phyloP scores from a whole-genome alignment of 441 rosid species.

The Mallotus repandus region DNA sequence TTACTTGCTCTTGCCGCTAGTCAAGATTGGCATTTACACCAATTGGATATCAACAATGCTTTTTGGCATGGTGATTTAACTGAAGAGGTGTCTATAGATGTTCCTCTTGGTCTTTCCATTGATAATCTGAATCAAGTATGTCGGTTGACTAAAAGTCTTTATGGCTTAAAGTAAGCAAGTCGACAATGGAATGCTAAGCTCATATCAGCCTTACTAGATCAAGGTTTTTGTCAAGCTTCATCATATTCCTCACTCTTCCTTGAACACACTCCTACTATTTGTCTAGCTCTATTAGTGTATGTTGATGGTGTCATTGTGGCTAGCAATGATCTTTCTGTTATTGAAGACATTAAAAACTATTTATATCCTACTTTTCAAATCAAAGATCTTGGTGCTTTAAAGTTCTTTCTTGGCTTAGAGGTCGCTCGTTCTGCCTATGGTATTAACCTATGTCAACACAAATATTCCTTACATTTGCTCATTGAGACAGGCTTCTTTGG shows the following conservation, averaged over 20 bases:
- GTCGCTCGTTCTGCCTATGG: no score
- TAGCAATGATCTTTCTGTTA: background rate
- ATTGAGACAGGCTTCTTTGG: no score
- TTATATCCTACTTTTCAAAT: no score
- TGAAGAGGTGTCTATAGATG: background rate
- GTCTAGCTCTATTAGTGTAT: background rate
- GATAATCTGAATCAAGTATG: background rate
- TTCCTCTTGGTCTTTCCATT: background rate
- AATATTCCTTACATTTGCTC: no score
- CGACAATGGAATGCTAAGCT: background rate
- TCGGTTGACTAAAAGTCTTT: background rate
- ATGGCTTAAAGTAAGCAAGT: background rate
- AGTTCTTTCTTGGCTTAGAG: no score
- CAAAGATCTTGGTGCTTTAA: no score
- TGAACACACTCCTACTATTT: rapidly evolving
- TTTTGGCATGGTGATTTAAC: background rate
- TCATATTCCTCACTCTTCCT: background rate
- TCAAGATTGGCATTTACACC: background rate
- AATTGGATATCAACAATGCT: background rate
- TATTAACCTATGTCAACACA: no score
- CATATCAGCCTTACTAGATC: background rate
- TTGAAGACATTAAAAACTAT: background rate
- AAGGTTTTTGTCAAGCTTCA: background rate
- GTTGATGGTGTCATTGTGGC: background rate
- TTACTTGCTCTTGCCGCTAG: background rate